Evolutionary conservation across 805 yeast genomes (phyloP), one percentile per base, ranked within the genome.

Genomic region (Cyberlindnera xylosilytica): DNA sequence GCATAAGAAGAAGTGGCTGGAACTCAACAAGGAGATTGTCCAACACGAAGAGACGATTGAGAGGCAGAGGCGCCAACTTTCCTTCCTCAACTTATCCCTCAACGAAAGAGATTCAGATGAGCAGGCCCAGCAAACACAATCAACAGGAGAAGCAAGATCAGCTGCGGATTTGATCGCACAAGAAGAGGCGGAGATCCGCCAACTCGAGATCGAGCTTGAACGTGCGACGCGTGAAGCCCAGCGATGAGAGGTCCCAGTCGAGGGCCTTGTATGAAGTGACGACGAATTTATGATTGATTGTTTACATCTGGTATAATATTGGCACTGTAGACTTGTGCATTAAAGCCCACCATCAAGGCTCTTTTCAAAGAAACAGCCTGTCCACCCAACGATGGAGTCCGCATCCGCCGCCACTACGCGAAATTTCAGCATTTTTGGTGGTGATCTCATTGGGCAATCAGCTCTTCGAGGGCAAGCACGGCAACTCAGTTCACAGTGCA

Each of bases 171-270:
- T 70, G 39, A 73, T 79, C 2, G 59, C 50, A 5, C 58, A 58
- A 28, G 82, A 75, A 46, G 76, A 72, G 49, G 61, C 56, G 16
- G 79, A 74, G 50, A 70, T 79, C 8, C 57, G 48, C 34, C 56
- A 55, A 17, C 56, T 79, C 28, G 76, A 77, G 44, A 50, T 46
- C 16, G 63, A 69, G 39, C 49, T 76, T 6, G 56, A 44, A 49
- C 31, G 39, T 19, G 45, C 23, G 18, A 6, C 38, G 30, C 23
- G 28, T n/a, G 36, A 23, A 13, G 34, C 34, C 17, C 33, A 7
- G 20, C 16, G 26, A 34, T 16, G 16, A 7, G n/a, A n/a, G n/a
- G n/a, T n/a, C n/a, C n/a, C n/a, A n/a, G n/a, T n/a, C n/a, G n/a
- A n/a, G n/a, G n/a, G n/a, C 33, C 16, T 8, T 8, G 12, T 6